A percentile compares a stretch with the other conserved stretches of the same genome.
These are phyloP conservation scores for Alternaria rosae DNA, from an alignment of 2,329 filamentous ascomycete genomes.

Conservation along the genomic window DNA sequence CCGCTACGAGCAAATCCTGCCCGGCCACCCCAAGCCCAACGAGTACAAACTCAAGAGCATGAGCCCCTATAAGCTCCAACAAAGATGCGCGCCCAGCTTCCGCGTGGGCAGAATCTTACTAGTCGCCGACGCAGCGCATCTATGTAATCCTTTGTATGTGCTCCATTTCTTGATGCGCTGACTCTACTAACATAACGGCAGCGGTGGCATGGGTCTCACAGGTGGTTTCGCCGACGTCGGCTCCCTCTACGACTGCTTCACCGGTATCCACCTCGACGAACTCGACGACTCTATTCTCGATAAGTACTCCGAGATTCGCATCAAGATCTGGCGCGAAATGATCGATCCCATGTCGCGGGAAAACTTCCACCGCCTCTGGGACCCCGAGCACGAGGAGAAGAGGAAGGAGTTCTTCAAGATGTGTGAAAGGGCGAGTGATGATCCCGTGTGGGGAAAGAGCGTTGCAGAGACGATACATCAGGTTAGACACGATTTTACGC, in stretches of 20 bases:
- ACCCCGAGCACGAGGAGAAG: slow-evolving; percentile 33
- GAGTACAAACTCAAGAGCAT: slow-evolving; percentile 66
- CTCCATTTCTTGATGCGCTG: not conserved
- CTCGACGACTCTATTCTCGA: slow-evolving; percentile 47
- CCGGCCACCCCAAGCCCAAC: slow-evolving; percentile 64
- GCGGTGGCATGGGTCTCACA: slow-evolving; percentile 68
- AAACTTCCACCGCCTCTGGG: slow-evolving; percentile 51
- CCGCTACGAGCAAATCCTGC: slow-evolving; percentile 66
- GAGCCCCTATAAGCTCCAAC: slow-evolving; percentile 68
- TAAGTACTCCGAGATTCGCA: slow-evolving; percentile 45
- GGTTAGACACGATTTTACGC: slow-evolving; percentile 45
- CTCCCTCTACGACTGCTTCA: slow-evolving; percentile 66
- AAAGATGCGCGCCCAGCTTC: slow-evolving; percentile 65
- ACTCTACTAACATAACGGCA: slow-evolving; percentile 16
- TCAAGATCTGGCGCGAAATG: slow-evolving; percentile 45
- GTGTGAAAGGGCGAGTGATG: slow-evolving; percentile 39
- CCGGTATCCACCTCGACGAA: slow-evolving; percentile 43
- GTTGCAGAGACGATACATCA: slow-evolving; percentile 36
- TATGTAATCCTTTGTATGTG: slow-evolving; percentile 59
- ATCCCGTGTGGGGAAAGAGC: slow-evolving; percentile 38
- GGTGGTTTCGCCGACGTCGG: slow-evolving; percentile 71
- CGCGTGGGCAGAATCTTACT: slow-evolving; percentile 65
- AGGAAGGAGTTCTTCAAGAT: slow-evolving; percentile 45
- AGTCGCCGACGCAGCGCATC: slow-evolving; percentile 68
- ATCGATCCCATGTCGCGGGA: slow-evolving; percentile 49